Evolutionary conservation across 1,284 basidiomycete species (phyloP), one percentile per base, ranked within the genome.

Genomic region (Heliocybe sulcata): DNA sequence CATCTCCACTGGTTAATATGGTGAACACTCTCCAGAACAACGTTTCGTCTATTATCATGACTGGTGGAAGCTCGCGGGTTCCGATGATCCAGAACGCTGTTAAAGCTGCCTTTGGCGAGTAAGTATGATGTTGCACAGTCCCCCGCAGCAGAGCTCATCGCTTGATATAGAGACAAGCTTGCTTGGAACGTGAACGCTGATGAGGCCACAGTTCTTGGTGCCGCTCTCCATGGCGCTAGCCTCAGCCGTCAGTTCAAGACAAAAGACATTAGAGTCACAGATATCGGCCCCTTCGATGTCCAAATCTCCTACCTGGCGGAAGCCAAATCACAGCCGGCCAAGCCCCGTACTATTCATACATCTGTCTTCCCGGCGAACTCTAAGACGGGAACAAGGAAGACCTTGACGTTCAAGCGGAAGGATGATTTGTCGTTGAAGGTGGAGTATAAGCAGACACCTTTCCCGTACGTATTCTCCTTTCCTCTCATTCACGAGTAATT

Each of bases 181-280:
- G 92, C 94, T 6, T 80, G 90, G 64, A 98, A 98, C 63, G 92
- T 99, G 55, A 99, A 99, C 67, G 90, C 96, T 0, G 97, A 99
- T 68, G 96, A 99, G 76, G 93, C 94, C 0, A 90, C 91, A 11
- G 96, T 98, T 14, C 83, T 99, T 53, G 94, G 92, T 73, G 95
- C 96, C 3, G 97, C 92, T 1, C 85, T 98, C 54, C 88, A 97
- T 62, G 97, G 94, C 22, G 97, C 97, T 2, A 81, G 83, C 29
- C 80, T 95, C 51, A 94, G 90, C 64, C 80, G 88, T 38, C 92
- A 94, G 67, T 98, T 98, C 81, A 92, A 92, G 74, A 98, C 96
- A 58, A 99, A 99, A 75, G 86, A 90, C 60, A 90, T 98, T 67
- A 89, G 91, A 56, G 79, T 98, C 26, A 71, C 79, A 19, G 96